Base-by-base conservation (phyloP, 768 basidiomycete genomes). In the Melanogaster broomeanus region DNA sequence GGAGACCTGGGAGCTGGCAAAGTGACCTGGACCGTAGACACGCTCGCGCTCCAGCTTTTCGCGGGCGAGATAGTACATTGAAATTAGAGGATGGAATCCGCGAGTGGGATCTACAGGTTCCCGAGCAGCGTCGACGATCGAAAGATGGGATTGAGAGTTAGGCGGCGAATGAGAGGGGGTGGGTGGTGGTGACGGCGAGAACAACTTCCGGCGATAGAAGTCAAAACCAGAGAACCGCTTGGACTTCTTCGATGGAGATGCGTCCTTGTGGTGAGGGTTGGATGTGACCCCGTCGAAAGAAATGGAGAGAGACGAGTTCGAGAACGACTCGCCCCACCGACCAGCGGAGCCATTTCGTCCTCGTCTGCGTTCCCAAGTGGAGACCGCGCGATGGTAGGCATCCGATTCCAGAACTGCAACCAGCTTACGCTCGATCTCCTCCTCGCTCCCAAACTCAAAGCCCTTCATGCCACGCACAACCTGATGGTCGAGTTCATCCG, bases 161-260 rank as follows among this genome's bases (percentile, higher is more conserved):
- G 83, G 81, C 7, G 84, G 83, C 12, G 87, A 87, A 55, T 78
- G 74, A 30, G 80, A 74, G 2, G 86, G 83, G 0, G 85, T 81
- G 15, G 59, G 53, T 2, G 77, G 77, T 11, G 78, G 80, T 1
- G 78, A 77, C 21, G 80, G 76, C 3, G 82, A 78, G 70, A 93
- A 94, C 41, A 98, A 70, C 71, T 95, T 98, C 62, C 88, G 83
- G 34, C 90, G 82, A 64, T 95, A 96, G 62, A 93, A 97, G 63
- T 97, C 95, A 63, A 99, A 90, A 3, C 88, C 96, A 12, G 90
- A 93, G 68, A 98, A 98, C n/a, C 96, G 81, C 65, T 87, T 90
- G 19, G 78, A 76, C 63, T 87, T 88, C 73, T 84, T 78, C 45
- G 78, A 73, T 2, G 79, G 76, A 15, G 68, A 62, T 21, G 67